Percentiles rank a stretch among this genome's conserved stretches.
Conservation (phyloP, 805 yeast genomes). For the Yamadazyma sp. region DNA sequence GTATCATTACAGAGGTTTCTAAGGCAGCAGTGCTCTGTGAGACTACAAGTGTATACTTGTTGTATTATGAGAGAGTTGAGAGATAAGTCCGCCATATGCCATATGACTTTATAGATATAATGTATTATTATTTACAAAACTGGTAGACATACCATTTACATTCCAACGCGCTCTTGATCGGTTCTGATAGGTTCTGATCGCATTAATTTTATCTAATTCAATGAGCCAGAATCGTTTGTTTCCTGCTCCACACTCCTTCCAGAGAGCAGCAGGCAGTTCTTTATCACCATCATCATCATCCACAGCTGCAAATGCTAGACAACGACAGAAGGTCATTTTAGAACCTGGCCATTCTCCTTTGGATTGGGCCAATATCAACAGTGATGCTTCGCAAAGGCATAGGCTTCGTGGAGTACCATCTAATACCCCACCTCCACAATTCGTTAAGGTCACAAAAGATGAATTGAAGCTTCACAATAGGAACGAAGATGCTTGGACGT, state of each 20-base stretch:
- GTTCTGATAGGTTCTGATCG: too few species aligned
- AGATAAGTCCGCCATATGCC: conserved; percentile 18
- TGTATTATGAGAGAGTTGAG: conserved; percentile 69
- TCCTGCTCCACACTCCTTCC: conserved; percentile 38
- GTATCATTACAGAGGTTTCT: conserved; percentile 61
- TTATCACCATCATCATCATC: conserved; percentile 10
- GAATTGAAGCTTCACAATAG: conserved; percentile 61
- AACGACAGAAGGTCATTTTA: conserved; percentile 54
- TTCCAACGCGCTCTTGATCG: too few species aligned
- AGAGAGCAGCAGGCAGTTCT: conserved; percentile 24
- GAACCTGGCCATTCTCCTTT: conserved; percentile 82
- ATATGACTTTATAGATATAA: conserved; percentile 11
- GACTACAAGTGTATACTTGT: conserved; percentile 76
- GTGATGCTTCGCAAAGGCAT: conserved; percentile 35
- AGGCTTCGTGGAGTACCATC: conserved; percentile 55
- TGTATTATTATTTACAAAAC: too few species aligned
- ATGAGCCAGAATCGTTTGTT: conserved; percentile 18
- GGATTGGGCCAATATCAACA: conserved; percentile 75
- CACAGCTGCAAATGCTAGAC: conserved; percentile 6
- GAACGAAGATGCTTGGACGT: conserved; percentile 81
- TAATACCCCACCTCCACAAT: conserved; percentile 51
- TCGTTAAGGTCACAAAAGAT: conserved; percentile 50
- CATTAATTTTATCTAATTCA: too few species aligned
- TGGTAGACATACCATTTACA: too few species aligned
- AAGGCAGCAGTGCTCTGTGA: conserved; percentile 61